Evolutionary conservation across 139 green algal genomes (phyloP).

Genomic region (Closterium sp.): DNA sequence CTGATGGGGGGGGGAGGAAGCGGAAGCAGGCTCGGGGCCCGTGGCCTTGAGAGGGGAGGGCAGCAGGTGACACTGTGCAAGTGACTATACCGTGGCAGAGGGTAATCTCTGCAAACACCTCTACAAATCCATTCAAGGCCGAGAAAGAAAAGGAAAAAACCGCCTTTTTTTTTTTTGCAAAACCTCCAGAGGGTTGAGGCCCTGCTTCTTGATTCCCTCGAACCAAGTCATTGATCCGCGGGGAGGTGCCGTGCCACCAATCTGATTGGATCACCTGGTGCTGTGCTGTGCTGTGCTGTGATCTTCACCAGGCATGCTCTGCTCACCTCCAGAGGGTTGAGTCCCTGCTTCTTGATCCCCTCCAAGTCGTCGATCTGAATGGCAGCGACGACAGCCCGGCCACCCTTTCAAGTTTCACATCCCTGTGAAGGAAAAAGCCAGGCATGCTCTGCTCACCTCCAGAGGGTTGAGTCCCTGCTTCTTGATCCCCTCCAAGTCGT

Average conservation of each 20-base stretch:
- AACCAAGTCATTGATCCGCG: too few relatives aligned
- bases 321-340: constrained; percentile 3
- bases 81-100: neutral
- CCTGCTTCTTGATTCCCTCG: constrained; percentile 39
- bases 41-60: too few relatives aligned
- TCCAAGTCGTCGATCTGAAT: constrained; percentile 42
- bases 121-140: neutral
- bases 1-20: too few relatives aligned
- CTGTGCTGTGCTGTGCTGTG: too few relatives aligned
- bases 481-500: constrained; percentile 42
- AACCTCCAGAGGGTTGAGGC: constrained; percentile 3
- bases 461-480: constrained; percentile 30
- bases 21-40: too few relatives aligned
- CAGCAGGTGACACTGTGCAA: too few relatives aligned
- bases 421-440: too few relatives aligned
- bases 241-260: too few relatives aligned
- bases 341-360: constrained; percentile 30
- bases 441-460: neutral
- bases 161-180: constrained; percentile 17
- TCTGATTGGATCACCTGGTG: too few relatives aligned
- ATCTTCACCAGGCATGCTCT: too few relatives aligned
- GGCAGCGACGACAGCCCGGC: too few relatives aligned
- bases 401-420: too few relatives aligned
- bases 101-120: neutral
- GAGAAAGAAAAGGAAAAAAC: neutral